Evolutionary conservation across 108 stramenopile genomes (phyloP).

Genomic region (Chaetoceros tenuissimus): DNA sequence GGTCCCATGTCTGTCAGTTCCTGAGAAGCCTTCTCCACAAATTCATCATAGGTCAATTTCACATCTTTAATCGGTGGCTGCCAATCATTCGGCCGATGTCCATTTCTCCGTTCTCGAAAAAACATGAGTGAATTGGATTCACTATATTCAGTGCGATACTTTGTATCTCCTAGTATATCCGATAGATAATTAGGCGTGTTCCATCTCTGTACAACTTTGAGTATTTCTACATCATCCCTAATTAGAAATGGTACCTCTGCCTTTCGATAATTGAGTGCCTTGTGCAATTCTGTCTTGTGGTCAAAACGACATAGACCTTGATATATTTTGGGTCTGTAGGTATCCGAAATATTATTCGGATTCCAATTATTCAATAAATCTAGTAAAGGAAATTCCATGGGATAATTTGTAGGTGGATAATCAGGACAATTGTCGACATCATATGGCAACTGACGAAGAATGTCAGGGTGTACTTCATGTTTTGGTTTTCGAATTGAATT

Average conservation of each 20-base stretch:
- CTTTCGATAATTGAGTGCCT: constrained; percentile 77
- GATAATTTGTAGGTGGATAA: constrained; percentile 65
- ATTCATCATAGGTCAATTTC: constrained; percentile 74
- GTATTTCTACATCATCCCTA: constrained; percentile 84
- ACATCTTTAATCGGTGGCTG: constrained; percentile 66
- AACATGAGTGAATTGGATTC: constrained; percentile 96
- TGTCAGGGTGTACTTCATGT: background rate
- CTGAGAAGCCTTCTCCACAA: constrained; percentile 69
- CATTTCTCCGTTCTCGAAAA: constrained; percentile 21
- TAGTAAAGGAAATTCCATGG: constrained; percentile 64
- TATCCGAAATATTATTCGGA: constrained; percentile 40
- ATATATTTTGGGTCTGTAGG: constrained; percentile 22
- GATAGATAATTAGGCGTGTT: constrained; percentile 68
- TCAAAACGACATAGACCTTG: constrained; percentile 82
- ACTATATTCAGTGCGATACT: constrained; percentile 68
- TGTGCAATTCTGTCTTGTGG: constrained; percentile 65
- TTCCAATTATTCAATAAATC: constrained; percentile 62
- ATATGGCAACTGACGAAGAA: background rate
- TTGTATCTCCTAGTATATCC: constrained; percentile 48
- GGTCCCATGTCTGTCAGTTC: constrained; percentile 52
- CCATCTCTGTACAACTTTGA: constrained; percentile 81
- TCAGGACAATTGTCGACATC: constrained; percentile 72
- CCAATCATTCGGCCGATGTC: constrained; percentile 37
- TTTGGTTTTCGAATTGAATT: background rate
- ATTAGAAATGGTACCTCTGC: constrained; percentile 94